Evolutionary conservation across 129 eudicot genomes (phyloP).

Genomic region (Apium graveolens): DNA sequence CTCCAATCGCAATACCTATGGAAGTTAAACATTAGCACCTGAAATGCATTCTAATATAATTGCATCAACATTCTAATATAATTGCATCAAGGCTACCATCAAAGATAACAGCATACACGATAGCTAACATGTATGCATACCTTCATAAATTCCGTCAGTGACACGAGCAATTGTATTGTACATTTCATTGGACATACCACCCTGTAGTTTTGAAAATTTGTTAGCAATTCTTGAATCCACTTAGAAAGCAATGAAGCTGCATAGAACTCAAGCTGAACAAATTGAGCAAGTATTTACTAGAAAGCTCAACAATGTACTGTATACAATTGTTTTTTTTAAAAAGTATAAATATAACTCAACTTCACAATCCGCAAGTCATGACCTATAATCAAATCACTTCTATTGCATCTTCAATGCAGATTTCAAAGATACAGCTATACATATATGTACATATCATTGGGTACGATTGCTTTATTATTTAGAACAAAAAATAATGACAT

Average conservation of each 20-base stretch:
- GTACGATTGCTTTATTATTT: background rate
- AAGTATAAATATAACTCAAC: background rate
- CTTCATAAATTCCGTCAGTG: conserved; percentile 97
- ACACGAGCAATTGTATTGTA: conserved; percentile 95
- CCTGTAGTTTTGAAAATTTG: conserved; percentile 42
- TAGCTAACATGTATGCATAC: conserved; percentile 24
- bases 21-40: conserved; percentile 9
- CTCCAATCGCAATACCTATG: conserved; percentile 97
- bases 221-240: conserved; percentile 9
- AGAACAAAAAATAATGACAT: background rate
- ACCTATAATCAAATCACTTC: background rate
- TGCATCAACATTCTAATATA: background rate
- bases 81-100: background rate
- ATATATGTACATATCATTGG: background rate
- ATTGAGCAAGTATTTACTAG: background rate
- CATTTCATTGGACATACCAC: conserved; percentile 98
- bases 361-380: background rate
- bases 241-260: background rate
- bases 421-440: background rate
- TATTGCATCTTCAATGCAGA: background rate
- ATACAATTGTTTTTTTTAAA: background rate
- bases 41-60: background rate
- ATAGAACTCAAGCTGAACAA: background rate
- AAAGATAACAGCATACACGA: background rate
- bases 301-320: background rate